Conservation (phyloP, 805 yeast genomes). For the Ogataea ganodermae region DNA sequence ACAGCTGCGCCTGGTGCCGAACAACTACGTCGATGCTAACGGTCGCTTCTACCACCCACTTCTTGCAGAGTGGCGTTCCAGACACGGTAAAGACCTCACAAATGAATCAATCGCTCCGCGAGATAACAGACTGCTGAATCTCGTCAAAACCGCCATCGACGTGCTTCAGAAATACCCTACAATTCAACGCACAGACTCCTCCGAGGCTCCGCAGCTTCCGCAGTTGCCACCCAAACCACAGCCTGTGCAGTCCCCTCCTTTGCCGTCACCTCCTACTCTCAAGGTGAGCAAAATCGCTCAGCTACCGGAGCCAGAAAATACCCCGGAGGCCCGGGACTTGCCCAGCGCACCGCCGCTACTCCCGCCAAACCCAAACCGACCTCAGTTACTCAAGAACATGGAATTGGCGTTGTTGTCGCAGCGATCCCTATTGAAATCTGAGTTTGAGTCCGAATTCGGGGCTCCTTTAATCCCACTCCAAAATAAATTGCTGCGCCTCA, state of each 20-base stretch:
- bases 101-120: slow-evolving; percentile 29
- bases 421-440: slow-evolving; percentile 10
- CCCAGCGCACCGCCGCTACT: slow-evolving; percentile 25
- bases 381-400: slow-evolving; percentile 16
- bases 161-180: slow-evolving; percentile 22
- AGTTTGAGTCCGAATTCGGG: slow-evolving; percentile 12
- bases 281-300: slow-evolving; percentile 8
- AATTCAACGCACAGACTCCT: slow-evolving; percentile 6
- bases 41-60: slow-evolving; percentile 75
- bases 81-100: slow-evolving; percentile 20
- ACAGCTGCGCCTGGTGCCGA: slow-evolving; percentile 50
- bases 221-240: slow-evolving; percentile 15
- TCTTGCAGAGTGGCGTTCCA: slow-evolving; percentile 54
- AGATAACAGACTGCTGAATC: slow-evolving; percentile 30
- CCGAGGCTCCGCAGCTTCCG: slow-evolving; percentile 7
- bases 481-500: slow-evolving; percentile 20
- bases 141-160: slow-evolving; percentile 25
- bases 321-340: background rate
- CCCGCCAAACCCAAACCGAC: slow-evolving; percentile 33
- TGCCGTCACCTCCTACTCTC: slow-evolving; percentile 11
- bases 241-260: slow-evolving; percentile 2
- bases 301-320: slow-evolving; percentile 14
- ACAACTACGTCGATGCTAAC: slow-evolving; percentile 65
- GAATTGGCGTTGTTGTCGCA: slow-evolving; percentile 11
- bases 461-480: slow-evolving; percentile 16